phyloP scores from a whole-genome alignment of 805 yeast species.

The Spathaspora gorwiae region DNA sequence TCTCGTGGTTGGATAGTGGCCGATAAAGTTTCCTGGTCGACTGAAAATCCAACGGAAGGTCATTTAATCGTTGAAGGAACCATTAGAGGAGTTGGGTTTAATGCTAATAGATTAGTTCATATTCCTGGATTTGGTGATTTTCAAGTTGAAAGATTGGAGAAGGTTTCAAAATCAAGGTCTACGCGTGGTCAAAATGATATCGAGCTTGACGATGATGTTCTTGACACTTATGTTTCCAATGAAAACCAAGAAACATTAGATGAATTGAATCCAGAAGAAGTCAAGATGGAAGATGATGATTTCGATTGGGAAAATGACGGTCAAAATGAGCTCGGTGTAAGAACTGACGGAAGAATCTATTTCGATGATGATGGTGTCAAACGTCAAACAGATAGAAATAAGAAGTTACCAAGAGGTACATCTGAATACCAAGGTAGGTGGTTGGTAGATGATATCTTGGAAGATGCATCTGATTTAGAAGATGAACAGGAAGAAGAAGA shows the following conservation, averaged over 20 bases:
- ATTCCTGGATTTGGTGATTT: constrained; percentile 89
- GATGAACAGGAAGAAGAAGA: constrained; percentile 37
- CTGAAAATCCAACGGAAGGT: constrained; percentile 17
- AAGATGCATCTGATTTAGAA: constrained; percentile 39
- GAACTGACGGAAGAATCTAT: constrained; percentile 55
- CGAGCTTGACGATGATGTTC: constrained; percentile 18
- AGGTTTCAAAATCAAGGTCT: constrained; percentile 16
- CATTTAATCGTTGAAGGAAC: constrained; percentile 68
- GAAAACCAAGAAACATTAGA: constrained; percentile 56
- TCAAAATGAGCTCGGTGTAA: constrained; percentile 36
- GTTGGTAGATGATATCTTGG: constrained; percentile 55
- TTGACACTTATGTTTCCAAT: constrained; percentile 21
- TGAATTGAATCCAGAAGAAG: constrained; percentile 53
- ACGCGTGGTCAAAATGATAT: neutral
- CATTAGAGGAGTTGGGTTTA: constrained; percentile 82
- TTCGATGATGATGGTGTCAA: constrained; percentile 24
- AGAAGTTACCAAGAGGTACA: constrained; percentile 58
- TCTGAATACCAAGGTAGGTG: constrained; percentile 76
- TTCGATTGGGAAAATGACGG: constrained; percentile 29
- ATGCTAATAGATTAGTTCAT: constrained; percentile 73
- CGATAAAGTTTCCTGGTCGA: constrained; percentile 49
- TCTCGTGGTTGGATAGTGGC: constrained; percentile 84
- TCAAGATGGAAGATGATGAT: constrained; percentile 39
- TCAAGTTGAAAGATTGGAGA: constrained; percentile 66
- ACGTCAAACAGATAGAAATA: constrained; percentile 6